A percentile compares a stretch with the other conserved stretches of the same genome.
Conservation (phyloP, 768 basidiomycete species). For the Kwoniella mangroviensis region DNA sequence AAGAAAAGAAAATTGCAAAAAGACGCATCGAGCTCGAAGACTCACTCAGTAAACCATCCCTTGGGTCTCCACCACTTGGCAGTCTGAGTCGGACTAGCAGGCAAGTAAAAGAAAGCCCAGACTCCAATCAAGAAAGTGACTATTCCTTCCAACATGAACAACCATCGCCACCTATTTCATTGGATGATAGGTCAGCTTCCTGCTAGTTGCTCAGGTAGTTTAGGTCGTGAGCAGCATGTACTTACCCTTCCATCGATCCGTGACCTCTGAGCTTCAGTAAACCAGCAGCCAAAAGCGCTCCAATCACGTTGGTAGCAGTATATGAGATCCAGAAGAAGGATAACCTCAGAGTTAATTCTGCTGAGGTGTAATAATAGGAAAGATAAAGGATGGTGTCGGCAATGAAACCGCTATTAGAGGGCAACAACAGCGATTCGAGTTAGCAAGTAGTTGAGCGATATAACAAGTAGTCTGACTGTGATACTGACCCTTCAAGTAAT, state of each 20-base stretch:
- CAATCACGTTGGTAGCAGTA: conserved; percentile 32
- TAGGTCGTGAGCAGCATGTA: conserved; percentile 9
- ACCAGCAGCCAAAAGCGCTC: conserved; percentile 31
- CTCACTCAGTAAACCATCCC: conserved; percentile 70
- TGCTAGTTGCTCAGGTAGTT: no score
- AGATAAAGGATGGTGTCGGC: conserved; percentile 42
- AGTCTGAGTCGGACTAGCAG: conserved; percentile 70
- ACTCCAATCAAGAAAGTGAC: conserved; percentile 64
- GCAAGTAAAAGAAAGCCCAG: conserved; percentile 66
- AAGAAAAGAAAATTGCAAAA: no score
- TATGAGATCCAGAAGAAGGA: conserved; percentile 43
- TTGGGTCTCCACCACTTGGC: conserved; percentile 65
- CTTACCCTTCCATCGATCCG: conserved; percentile 2
- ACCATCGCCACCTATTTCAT: conserved; percentile 16
- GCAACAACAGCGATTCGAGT: no score
- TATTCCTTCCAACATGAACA: conserved; percentile 57
- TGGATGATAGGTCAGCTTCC: no score
- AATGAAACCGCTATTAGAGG: conserved; percentile 24
- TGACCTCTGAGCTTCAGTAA: conserved; percentile 32
- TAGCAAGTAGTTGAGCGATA: no score
- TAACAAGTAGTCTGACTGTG: neutral
- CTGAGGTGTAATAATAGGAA: conserved; percentile 41
- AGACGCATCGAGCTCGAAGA: neutral
- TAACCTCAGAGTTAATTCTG: conserved; percentile 38
- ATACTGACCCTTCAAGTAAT: conserved; percentile 22